phyloP scores from a whole-genome alignment of 2,329 filamentous ascomycete genomes.

The Cercospora canescens region DNA sequence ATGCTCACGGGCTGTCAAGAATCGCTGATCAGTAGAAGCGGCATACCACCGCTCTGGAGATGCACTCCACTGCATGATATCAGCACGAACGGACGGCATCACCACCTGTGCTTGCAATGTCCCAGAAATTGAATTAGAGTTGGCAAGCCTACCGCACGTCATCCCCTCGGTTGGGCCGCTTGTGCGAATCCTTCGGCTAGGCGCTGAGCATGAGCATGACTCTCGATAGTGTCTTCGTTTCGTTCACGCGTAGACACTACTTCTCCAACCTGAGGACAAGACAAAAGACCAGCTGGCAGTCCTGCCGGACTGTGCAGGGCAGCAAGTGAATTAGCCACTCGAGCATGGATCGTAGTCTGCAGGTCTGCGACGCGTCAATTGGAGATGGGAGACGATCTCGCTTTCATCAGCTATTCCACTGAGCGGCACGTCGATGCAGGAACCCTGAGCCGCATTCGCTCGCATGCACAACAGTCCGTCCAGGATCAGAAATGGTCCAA shows the following conservation, averaged over 20 bases:
- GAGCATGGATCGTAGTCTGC: slow-evolving; percentile 6
- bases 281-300: neutral
- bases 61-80: neutral
- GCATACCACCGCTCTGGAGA: neutral
- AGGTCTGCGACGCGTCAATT: neutral
- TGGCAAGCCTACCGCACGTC: neutral
- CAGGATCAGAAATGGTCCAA: slow-evolving; percentile 21
- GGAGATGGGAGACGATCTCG: slow-evolving; percentile 24
- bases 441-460: slow-evolving; percentile 22
- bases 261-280: too few relatives aligned
- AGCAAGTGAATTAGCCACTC: too few relatives aligned
- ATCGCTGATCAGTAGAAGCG: neutral
- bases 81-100: neutral
- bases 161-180: neutral
- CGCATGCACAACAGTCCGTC: slow-evolving; percentile 23
- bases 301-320: neutral
- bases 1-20: neutral
- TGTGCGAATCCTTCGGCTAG: neutral
- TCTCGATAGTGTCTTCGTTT: neutral
- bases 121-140: neutral
- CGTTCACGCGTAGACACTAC: neutral
- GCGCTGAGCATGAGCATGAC: neutral
- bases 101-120: neutral
- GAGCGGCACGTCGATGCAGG: slow-evolving; percentile 17
- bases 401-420: slow-evolving; percentile 20